Percentiles rank a stretch among this genome's conserved stretches.
These are phyloP conservation scores for Pseudogymnoascus sp. DNA, from an alignment of 2,329 filamentous ascomycete genomes.

Conservation along the genomic window DNA sequence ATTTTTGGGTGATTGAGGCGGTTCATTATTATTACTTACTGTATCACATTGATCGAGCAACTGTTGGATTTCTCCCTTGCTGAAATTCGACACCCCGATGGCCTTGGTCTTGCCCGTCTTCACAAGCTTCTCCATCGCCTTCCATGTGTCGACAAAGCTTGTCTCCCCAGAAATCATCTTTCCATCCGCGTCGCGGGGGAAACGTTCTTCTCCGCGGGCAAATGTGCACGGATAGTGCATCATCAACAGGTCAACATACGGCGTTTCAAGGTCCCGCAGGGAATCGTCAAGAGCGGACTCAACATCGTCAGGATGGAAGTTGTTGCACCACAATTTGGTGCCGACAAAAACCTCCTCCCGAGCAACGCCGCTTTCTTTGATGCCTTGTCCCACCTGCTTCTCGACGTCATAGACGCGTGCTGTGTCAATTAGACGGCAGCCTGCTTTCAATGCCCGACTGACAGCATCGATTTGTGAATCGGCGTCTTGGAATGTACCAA, in stretches of 20 bases:
- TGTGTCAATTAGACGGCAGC: conserved; percentile 33
- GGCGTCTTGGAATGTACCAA: conserved; percentile 28
- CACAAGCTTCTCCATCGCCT: conserved; percentile 27
- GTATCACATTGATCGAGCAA: neutral
- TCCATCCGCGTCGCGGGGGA: conserved; percentile 17
- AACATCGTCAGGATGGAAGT: conserved; percentile 27
- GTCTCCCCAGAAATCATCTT: conserved; percentile 20
- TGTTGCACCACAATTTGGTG: conserved; percentile 32
- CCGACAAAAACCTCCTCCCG: conserved; percentile 27
- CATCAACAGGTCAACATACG: conserved; percentile 35
- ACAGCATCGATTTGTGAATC: conserved; percentile 25
- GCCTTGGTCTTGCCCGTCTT: conserved; percentile 21
- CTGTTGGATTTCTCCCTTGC: conserved; percentile 5
- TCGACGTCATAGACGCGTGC: conserved; percentile 12
- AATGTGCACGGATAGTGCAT: conserved; percentile 42
- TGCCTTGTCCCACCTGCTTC: conserved; percentile 17
- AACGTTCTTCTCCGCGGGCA: conserved; percentile 9
- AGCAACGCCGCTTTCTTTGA: conserved; percentile 19
- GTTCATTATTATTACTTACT: neutral
- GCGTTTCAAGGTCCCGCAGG: conserved; percentile 25
- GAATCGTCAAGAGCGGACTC: conserved; percentile 26
- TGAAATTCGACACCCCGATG: conserved; percentile 29
- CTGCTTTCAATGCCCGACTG: conserved; percentile 15
- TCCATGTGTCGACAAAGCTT: conserved; percentile 27
- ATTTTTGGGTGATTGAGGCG: neutral